phyloP scores from a whole-genome alignment of 2,329 filamentous ascomycete genomes.

The Fusarium citri region DNA sequence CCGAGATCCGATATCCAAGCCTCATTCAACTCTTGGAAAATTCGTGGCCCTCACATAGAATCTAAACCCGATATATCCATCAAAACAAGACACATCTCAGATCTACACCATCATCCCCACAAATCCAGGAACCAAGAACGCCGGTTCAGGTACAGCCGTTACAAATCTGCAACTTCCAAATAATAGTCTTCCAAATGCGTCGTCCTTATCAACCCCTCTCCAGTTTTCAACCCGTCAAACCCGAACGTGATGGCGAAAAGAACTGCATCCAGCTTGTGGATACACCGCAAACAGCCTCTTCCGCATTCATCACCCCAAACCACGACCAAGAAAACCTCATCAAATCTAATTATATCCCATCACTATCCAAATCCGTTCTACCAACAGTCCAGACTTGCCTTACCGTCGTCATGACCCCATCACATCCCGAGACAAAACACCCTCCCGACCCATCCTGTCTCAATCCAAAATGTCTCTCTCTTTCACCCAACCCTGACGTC shows the following conservation, averaged over 20 bases:
- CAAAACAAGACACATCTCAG: not conserved
- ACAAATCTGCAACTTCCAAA: not conserved
- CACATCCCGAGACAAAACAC: constrained; percentile 17
- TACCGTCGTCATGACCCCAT: not conserved
- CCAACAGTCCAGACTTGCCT: not conserved
- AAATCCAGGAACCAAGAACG: not conserved
- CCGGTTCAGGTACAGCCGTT: not conserved
- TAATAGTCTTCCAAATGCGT: not conserved
- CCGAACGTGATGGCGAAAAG: not conserved
- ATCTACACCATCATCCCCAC: not conserved
- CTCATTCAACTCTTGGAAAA: too few species aligned
- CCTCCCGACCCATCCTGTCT: not conserved
- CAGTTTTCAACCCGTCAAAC: too few species aligned
- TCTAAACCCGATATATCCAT: not conserved
- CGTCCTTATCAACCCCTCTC: not conserved
- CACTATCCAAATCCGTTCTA: not conserved
- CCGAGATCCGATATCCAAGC: too few species aligned
- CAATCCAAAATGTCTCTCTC: constrained; percentile 20
- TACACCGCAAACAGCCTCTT: constrained; percentile 19
- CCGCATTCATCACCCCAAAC: constrained; percentile 14
- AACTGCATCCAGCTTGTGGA: constrained; percentile 23
- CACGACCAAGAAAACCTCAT: too few species aligned
- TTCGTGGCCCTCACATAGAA: too few species aligned
- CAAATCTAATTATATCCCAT: not conserved
- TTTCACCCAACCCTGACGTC: not conserved